Conservation (phyloP, 768 basidiomycete species). For the Mycena chlorophos region DNA sequence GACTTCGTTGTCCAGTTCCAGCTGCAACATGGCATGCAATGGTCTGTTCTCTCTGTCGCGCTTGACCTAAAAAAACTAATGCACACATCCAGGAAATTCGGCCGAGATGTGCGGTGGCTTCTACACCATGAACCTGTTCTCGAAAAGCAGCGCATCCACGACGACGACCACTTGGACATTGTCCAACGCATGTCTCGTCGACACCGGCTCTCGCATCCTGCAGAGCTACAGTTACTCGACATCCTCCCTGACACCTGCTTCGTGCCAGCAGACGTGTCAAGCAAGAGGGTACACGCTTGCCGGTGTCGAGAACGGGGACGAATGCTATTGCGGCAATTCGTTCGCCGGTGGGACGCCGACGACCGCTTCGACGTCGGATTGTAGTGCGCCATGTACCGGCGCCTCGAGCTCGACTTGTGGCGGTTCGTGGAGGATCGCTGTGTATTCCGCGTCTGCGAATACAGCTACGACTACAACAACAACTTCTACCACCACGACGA, state of each 20-base stretch:
- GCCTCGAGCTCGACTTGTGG: background rate
- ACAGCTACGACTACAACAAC: background rate
- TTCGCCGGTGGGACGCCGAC: slow-evolving; percentile 4
- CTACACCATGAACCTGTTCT: too few species aligned
- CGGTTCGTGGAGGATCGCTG: background rate
- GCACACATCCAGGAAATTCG: too few species aligned
- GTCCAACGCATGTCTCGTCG: slow-evolving; percentile 7
- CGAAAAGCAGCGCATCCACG: background rate
- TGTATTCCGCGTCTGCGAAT: too few species aligned
- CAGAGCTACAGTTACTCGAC: slow-evolving; percentile 7
- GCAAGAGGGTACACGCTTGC: background rate
- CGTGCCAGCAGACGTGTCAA: slow-evolving; percentile 11
- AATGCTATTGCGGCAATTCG: slow-evolving; percentile 13
- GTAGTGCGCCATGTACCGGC: background rate
- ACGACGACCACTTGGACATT: background rate
- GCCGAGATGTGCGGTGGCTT: too few species aligned
- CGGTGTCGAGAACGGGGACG: slow-evolving; percentile 16
- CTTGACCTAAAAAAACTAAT: too few species aligned
- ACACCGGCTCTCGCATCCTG: slow-evolving; percentile 9
- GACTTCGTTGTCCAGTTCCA: background rate
- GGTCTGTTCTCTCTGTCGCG: slow-evolving; percentile 2
- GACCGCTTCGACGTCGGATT: background rate
- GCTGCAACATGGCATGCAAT: slow-evolving; percentile 7
- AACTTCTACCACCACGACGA: too few species aligned
- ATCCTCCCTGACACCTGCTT: slow-evolving; percentile 11